Percentiles rank a stretch among this genome's conserved stretches.
Conservation (phyloP, 2,329 filamentous ascomycete species). For the Tolypocladium amazonense region DNA sequence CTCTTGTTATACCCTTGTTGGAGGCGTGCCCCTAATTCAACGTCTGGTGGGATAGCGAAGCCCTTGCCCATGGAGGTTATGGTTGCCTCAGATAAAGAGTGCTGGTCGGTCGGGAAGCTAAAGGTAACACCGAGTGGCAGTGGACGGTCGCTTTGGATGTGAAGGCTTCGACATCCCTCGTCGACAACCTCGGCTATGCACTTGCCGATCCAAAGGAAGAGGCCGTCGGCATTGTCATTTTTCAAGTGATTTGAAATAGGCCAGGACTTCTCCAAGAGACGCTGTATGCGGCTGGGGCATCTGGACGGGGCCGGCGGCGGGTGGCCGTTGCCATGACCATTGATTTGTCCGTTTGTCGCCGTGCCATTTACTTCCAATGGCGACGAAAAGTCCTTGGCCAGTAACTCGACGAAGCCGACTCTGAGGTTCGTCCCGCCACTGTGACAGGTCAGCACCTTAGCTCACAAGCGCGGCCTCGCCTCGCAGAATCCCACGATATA, state of each 20-base stretch:
- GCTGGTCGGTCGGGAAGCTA: conserved; percentile 60
- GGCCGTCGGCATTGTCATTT: conserved; percentile 59
- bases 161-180: conserved; percentile 37
- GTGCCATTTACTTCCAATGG: conserved; percentile 2
- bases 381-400: conserved; percentile 21
- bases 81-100: conserved; percentile 49
- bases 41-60: conserved; percentile 49
- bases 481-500: neutral
- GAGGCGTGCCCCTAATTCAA: conserved; percentile 51
- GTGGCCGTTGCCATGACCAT: neutral
- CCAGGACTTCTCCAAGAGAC: conserved; percentile 61
- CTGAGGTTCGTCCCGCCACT: conserved; percentile 60
- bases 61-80: conserved; percentile 63
- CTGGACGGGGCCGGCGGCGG: neutral
- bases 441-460: conserved; percentile 6
- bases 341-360: conserved; percentile 2
- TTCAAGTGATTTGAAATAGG: conserved; percentile 65
- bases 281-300: conserved; percentile 32
- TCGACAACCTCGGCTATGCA: conserved; percentile 65
- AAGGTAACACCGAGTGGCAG: conserved; percentile 60
- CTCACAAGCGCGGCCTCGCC: neutral
- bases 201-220: conserved; percentile 74
- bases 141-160: conserved; percentile 29
- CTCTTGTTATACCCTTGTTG: conserved; percentile 46
- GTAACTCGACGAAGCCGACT: conserved; percentile 56